Evolutionary conservation across 176 grass and related monocot species (phyloP).

Genomic region (Zea luxurians): DNA sequence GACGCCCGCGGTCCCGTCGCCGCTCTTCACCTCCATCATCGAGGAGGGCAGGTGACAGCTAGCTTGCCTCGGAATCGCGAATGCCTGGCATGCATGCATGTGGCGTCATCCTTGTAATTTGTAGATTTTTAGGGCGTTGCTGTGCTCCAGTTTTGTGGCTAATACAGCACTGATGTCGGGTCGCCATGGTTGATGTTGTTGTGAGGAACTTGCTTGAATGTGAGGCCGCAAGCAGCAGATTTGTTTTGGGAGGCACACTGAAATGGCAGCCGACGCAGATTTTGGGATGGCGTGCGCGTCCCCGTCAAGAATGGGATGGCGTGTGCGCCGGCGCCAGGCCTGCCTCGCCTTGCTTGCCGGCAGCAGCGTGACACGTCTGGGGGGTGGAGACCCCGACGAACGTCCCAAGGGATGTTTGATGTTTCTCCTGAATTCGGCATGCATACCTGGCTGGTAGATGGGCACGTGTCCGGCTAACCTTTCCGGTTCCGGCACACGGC

Average conservation of each 20-base stretch:
- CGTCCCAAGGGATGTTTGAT: neutral
- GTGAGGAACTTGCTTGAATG: neutral
- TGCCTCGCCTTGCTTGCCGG: neutral
- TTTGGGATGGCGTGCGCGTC: neutral
- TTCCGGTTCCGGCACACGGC: neutral
- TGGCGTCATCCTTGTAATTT: neutral
- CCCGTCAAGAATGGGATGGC: neutral
- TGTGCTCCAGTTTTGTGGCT: neutral
- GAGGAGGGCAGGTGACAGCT: slow-evolving; percentile 50
- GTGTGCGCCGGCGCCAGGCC: neutral
- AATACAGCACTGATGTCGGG: neutral
- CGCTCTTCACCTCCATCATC: slow-evolving; percentile 46
- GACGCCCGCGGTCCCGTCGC: slow-evolving; percentile 3
- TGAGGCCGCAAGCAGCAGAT: neutral
- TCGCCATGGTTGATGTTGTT: no score
- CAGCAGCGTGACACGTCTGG: neutral
- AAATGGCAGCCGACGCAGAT: neutral
- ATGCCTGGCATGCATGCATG: neutral
- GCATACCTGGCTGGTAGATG: slow-evolving; percentile 14
- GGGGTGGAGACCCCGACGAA: neutral
- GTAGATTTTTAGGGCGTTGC: neutral
- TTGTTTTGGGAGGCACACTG: neutral
- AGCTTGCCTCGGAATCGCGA: neutral
- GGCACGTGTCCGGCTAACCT: neutral
- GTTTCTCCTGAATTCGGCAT: neutral